Base-by-base conservation (phyloP, 768 basidiomycete genomes). In the Boletus tomentosulus region DNA sequence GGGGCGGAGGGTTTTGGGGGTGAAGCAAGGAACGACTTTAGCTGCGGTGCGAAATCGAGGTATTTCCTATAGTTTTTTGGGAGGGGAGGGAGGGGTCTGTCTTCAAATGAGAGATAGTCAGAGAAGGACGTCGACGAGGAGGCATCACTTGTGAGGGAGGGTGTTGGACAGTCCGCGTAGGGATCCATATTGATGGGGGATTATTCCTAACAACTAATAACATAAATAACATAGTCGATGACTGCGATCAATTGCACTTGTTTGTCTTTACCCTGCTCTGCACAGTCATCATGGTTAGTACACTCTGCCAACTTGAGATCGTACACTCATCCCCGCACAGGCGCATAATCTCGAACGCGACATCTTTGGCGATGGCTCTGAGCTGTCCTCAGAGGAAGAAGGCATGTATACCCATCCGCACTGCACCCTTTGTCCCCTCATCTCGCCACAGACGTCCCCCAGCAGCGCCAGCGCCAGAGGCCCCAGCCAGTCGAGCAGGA, bases 301-400 rank as follows among this genome's bases (percentile, higher is more conserved):
- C 22, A 5, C 22, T 19, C n/a, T 7, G n/a, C 6, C n/a, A 41
- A 3, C 22, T 22, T 4, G 15, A 16, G 11, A 11, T 11, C 4
- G 19, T 2, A 3, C 16, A 3, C 13, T 46, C 39, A 35, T 25
- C 6, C 35, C 3, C 0, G 0, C 4, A 8, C 46, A 58, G 59
- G 52, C 50, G 0, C 65, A 69, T 34, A 63, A 76, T 48, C 82
- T 86, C 33, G 85, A 80, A 53, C 83, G 81, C 48, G 85, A 86
- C 63, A 86, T 92, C 53, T 93, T 92, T 64, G 90, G 88, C 56
- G 87, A 87, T 37, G 88, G 88, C 62, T 91, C 90, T 3, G 92
- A 95, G 57, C 81, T 92, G 9, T 92, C 89, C 0, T 83, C 83
- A 9, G 84, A 85, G 54, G 87, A 87, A 57, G 86, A 89, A 35